Percentiles rank a stretch among this genome's conserved stretches.
Conservation (phyloP, 768 basidiomycete species). For the Tremella fuciformis region DNA sequence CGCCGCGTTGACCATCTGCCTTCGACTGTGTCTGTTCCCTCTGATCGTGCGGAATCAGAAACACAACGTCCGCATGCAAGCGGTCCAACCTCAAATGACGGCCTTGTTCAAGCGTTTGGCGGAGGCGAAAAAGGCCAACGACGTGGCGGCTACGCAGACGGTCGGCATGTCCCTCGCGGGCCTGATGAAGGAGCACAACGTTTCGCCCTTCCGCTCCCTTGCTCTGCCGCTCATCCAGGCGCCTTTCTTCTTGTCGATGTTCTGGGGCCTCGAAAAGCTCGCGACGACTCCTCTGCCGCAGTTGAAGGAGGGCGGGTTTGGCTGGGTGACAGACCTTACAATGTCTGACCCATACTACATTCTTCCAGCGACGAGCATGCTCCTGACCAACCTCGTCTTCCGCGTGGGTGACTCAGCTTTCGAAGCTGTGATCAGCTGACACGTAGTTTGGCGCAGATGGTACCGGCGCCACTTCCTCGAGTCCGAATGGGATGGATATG, state of each 20-base stretch:
- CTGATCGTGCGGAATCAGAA: slow-evolving; percentile 61
- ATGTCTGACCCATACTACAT: slow-evolving; percentile 70
- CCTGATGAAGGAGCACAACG: slow-evolving; percentile 65
- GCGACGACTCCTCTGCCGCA: slow-evolving; percentile 69
- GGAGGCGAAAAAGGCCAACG: slow-evolving; percentile 52
- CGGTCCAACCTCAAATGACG: slow-evolving; percentile 62
- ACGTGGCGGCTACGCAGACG: slow-evolving; percentile 55
- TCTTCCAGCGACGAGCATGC: slow-evolving; percentile 63
- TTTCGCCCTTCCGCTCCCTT: slow-evolving; percentile 61
- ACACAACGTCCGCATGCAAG: slow-evolving; percentile 68
- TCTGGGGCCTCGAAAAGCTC: slow-evolving; percentile 74
- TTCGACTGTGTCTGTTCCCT: slow-evolving; percentile 53
- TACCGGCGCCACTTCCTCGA: slow-evolving; percentile 33
- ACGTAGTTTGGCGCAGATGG: slow-evolving; percentile 59
- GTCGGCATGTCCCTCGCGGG: slow-evolving; percentile 56
- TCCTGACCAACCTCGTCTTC: slow-evolving; percentile 68
- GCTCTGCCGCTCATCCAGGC: slow-evolving; percentile 66
- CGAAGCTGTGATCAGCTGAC: background rate
- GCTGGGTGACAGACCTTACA: slow-evolving; percentile 73
- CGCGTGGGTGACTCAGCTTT: slow-evolving; percentile 56
- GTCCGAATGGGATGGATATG: slow-evolving; percentile 44
- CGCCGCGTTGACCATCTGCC: slow-evolving; percentile 36
- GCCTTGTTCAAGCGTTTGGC: slow-evolving; percentile 59
- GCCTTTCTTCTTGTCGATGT: slow-evolving; percentile 73
- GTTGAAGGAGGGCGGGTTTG: slow-evolving; percentile 70